These are phyloP conservation scores for Eimeria necatrix DNA, from an alignment of 169 alveolate species.

Conservation along the genomic window DNA sequence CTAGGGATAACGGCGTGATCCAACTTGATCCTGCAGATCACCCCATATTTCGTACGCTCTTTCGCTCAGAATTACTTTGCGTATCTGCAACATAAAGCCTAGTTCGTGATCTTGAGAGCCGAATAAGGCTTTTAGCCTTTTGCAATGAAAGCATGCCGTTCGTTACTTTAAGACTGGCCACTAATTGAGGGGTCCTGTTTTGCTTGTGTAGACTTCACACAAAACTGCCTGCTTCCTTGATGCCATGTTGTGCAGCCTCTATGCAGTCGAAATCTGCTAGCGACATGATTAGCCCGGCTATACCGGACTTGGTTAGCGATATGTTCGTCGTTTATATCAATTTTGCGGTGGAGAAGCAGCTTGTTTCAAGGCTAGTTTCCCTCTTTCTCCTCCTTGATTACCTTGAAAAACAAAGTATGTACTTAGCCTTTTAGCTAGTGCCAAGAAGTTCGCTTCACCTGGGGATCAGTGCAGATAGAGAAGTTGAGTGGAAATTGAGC, in stretches of 20 bases:
- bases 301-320: slow-evolving; percentile 63
- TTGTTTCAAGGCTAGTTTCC: slow-evolving; percentile 70
- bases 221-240: too few relatives aligned
- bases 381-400: slow-evolving; percentile 73
- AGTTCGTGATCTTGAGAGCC: neutral
- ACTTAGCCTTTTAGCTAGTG: neutral
- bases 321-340: slow-evolving; percentile 72
- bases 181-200: too few relatives aligned
- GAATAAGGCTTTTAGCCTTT: neutral
- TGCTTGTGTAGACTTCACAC: too few relatives aligned
- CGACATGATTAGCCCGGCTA: slow-evolving; percentile 68
- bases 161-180: too few relatives aligned
- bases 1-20: slow-evolving; percentile 28
- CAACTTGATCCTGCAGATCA: slow-evolving; percentile 67
- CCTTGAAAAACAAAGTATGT: slow-evolving; percentile 72
- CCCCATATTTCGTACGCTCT: slow-evolving; percentile 54
- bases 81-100: neutral
- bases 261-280: slow-evolving; percentile 71
- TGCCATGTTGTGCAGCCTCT: slow-evolving; percentile 45
- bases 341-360: slow-evolving; percentile 57
- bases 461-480: too few relatives aligned
- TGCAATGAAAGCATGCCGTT: too few relatives aligned
- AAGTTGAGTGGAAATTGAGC: too few relatives aligned
- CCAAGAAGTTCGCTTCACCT: too few relatives aligned
- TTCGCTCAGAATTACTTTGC: neutral